Evolutionary conservation across 306 rosid species (phyloP), one percentile per base, ranked within the genome.

Genomic region (Boehmeria nivea): DNA sequence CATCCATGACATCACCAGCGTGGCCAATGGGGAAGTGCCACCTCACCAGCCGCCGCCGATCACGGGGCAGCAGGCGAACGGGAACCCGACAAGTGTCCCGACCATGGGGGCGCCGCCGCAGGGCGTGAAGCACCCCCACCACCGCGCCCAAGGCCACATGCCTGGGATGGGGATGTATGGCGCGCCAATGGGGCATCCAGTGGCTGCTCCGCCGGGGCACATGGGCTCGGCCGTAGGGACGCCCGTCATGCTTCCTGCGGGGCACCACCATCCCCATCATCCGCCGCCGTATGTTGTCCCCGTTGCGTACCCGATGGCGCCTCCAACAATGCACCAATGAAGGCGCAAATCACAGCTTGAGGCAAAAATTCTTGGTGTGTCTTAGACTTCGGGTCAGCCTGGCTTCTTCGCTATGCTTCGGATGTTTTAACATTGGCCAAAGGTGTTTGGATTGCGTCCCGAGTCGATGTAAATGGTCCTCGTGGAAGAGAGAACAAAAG

Each of bases 251-350:
- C 87, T 91, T 72, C 88, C 96, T 18, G 86, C 95, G 19, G 93
- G 95, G 12, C 76, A 73, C 56, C 83, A 76, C 48, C 40, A 54
- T 17, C 57, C 14, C 13, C 59, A 50, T 19, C 65, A 69, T 11
- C 84, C 71, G 66, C 78, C 89, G 47, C 80, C 93, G 56, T 87
- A 84, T 67, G 86, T 73, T 56, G 72, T 87, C 18, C 96, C 99
- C 37, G 85, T 91, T 62, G 99, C 99, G 67, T 87, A 91, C 57
- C 96, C 99, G 17, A 76, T 87, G 95, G 84, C 96, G 51, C 94
- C 95, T 59, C 95, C 99, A 26, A 69, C 96, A 65, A 81, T 87
- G 99, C 99, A 87, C 76, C 87, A 84, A 64, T 86, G 53, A 66
- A 78, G 39, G 12, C 53, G 9, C 5, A 31, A 34, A 28, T 21